Conservation (phyloP, 306 rosid genomes). For the Quercus berberidifolia region DNA sequence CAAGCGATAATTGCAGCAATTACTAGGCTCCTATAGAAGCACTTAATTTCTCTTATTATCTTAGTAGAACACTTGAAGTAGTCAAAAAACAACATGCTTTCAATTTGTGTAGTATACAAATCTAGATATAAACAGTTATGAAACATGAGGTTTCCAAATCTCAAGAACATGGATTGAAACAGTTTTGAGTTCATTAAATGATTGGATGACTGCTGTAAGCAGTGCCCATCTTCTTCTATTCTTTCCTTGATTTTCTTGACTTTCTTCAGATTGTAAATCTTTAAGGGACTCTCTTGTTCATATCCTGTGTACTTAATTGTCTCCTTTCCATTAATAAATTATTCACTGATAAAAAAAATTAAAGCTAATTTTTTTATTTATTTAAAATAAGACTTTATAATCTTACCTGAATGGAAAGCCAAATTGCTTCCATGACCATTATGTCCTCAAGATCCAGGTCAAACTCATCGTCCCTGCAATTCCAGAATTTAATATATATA, state of each 20-base stretch:
- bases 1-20: not conserved
- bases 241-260: not conserved
- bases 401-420: constrained; percentile 95
- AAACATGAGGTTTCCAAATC: not conserved
- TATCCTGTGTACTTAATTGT: not conserved
- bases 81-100: not conserved
- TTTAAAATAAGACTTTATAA: not conserved
- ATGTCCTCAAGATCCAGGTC: constrained; percentile 95
- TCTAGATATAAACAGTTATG: not conserved
- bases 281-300: not conserved
- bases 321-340: not conserved
- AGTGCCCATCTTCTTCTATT: not conserved
- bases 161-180: not conserved
- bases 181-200: not conserved
- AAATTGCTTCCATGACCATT: constrained; percentile 99
- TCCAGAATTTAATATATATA: constrained; percentile 7
- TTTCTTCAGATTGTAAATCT: not conserved
- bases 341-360: not conserved
- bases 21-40: not conserved
- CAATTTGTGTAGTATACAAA: not conserved
- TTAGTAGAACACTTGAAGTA: not conserved
- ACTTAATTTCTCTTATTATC: not conserved
- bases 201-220: not conserved
- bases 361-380: not conserved
- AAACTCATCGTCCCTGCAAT: constrained; percentile 83